Evolutionary conservation across 306 rosid genomes (phyloP).

Genomic region (Carpinus viminea): DNA sequence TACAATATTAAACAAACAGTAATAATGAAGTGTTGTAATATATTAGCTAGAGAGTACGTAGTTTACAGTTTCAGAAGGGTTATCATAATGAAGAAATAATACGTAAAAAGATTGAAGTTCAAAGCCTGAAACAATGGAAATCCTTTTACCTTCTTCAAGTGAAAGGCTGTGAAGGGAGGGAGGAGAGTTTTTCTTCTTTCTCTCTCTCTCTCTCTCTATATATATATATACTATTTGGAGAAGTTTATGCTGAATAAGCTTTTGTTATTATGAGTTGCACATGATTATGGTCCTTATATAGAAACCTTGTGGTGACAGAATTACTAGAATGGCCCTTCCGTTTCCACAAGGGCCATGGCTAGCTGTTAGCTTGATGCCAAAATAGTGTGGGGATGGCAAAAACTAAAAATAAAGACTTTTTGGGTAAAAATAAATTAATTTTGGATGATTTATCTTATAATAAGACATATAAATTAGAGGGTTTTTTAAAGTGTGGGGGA

Average conservation of each 20-base stretch:
- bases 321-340: slow-evolving; percentile 9
- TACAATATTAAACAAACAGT: too few species aligned
- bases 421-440: too few species aligned
- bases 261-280: not conserved
- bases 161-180: not conserved
- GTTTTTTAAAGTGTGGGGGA: too few species aligned
- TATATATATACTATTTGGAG: too few species aligned
- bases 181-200: too few species aligned
- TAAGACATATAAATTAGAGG: too few species aligned
- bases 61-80: not conserved
- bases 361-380: not conserved
- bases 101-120: too few species aligned
- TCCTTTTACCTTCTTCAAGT: not conserved
- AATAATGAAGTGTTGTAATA: not conserved
- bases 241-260: not conserved
- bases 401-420: too few species aligned
- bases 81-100: not conserved
- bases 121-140: too few species aligned
- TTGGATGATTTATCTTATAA: too few species aligned
- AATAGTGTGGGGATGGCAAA: not conserved
- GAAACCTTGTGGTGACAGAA: not conserved
- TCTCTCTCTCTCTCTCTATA: too few species aligned
- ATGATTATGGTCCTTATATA: slow-evolving; percentile 1
- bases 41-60: not conserved
- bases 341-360: not conserved